Percentiles rank a stretch among this genome's conserved stretches.
phyloP scores from a whole-genome alignment of 768 basidiomycete species.

The Amanita brunnescens region DNA sequence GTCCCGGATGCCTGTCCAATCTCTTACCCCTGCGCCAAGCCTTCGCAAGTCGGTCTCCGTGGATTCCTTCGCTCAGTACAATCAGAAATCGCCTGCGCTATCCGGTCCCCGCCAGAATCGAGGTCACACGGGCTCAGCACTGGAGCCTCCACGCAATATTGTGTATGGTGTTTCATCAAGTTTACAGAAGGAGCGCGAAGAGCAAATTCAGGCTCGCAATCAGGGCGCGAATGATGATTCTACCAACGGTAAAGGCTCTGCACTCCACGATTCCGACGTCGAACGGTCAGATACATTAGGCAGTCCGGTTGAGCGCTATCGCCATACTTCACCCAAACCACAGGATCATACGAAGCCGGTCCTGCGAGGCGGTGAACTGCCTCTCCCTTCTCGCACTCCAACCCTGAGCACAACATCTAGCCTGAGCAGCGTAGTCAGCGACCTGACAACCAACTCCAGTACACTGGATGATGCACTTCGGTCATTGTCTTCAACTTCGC shows the following conservation, averaged over 20 bases:
- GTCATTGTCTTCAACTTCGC: conserved; percentile 29
- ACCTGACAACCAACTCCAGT: conserved; percentile 24
- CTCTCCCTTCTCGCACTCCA: conserved; percentile 49
- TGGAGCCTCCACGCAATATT: conserved; percentile 23
- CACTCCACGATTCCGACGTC: conserved; percentile 39
- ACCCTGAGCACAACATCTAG: conserved; percentile 29
- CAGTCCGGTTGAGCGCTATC: conserved; percentile 32
- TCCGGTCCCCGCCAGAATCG: conserved; percentile 29
- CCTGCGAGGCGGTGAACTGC: conserved; percentile 50
- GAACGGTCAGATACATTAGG: conserved; percentile 41
- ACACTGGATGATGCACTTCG: conserved; percentile 30
- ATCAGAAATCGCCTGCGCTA: conserved; percentile 25
- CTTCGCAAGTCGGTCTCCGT: conserved; percentile 72
- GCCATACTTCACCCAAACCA: conserved; percentile 39
- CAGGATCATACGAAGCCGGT: conserved; percentile 32
- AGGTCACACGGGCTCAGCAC: conserved; percentile 25
- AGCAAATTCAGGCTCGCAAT: conserved; percentile 31
- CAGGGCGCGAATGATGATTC: conserved; percentile 52
- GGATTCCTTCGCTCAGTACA: conserved; percentile 58
- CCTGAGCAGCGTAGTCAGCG: conserved; percentile 28
- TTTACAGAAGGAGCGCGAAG: conserved; percentile 10
- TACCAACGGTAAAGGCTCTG: conserved; percentile 30
- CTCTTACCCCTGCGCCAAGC: conserved; percentile 25
- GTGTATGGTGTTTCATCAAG: conserved; percentile 7
- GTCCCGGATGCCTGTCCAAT: conserved; percentile 14